Evolutionary conservation across 257 asterid genomes (phyloP), one percentile per base, ranked within the genome.

Genomic region (Paulownia fortunei): DNA sequence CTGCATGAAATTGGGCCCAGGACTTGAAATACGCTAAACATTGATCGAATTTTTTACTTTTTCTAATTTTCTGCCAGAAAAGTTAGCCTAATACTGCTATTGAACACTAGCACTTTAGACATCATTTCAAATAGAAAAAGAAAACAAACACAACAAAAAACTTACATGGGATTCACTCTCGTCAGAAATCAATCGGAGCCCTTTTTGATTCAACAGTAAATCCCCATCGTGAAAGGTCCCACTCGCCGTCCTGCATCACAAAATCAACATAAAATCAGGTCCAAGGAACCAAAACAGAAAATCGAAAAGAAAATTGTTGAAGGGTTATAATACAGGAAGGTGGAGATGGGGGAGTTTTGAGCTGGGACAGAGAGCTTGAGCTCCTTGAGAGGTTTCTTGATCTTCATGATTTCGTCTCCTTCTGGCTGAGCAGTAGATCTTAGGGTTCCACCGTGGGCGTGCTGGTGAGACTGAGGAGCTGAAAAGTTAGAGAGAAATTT

Each of bases 191-290:
- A 95, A 81, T 19, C 97, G 92, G 82, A 95, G 84, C 42, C 99
- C 99, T 80, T 86, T 91, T 74, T 84, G 94, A 76, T 95, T 95
- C 79, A 95, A 83, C 59, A 90, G 86, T 49, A 95, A 82, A 88
- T 90, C 97, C 16, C 99, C 98, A 49, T 95, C 97, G 71, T 90
- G 97, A 87, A 95, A 95, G 10, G 99, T 95, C 74, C 99, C 98
- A 70, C 99, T 95, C 0, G 97, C 96, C 63, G 98, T 95, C 84
- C 99, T 95, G 80, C 83, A 74, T 76, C 81, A n/a, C 76, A 55
- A 44, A 73, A 62, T 32, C 78, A 51, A 60, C 30, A 27, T 24
- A 42, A 76, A 72, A 79, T 36, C 69, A 41, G 12, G 23, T 42
- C 13, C 42, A 19, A 19, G 36, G 71, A 71, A 47, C 24, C 21